A percentile compares a stretch with the other conserved stretches of the same genome.
These are phyloP conservation scores for Leptographium wingfieldii DNA, from an alignment of 2,329 filamentous ascomycete species.

Conservation along the genomic window DNA sequence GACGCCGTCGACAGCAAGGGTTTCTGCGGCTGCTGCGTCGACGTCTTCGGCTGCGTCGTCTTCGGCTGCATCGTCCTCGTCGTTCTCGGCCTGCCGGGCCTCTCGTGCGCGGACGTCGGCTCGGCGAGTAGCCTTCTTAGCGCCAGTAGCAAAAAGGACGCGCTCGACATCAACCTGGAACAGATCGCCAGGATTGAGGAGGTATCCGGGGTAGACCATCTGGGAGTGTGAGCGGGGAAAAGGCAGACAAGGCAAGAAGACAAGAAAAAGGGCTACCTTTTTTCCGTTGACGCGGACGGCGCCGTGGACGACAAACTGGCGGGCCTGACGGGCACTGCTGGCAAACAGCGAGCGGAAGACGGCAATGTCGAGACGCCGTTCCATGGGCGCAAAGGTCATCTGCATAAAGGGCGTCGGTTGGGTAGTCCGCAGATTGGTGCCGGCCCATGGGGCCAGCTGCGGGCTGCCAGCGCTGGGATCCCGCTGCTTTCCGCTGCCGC, in stretches of 20 bases:
- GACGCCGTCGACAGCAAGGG: neutral
- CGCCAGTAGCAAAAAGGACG: conserved; percentile 79
- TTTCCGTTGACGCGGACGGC: conserved; percentile 93
- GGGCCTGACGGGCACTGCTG: conserved; percentile 81
- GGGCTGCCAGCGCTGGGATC: conserved; percentile 4
- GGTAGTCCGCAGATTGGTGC: conserved; percentile 18
- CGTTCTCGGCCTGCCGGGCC: conserved; percentile 15
- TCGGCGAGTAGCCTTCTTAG: conserved; percentile 40
- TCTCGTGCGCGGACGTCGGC: conserved; percentile 11
- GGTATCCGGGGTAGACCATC: conserved; percentile 89
- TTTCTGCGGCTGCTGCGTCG: conserved; percentile 4
- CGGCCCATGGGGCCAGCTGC: conserved; percentile 4
- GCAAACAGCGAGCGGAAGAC: conserved; percentile 90
- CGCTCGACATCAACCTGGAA: conserved; percentile 88
- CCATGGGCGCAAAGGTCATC: conserved; percentile 87
- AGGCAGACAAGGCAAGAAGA: neutral
- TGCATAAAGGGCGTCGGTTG: conserved; percentile 78
- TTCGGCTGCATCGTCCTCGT: conserved; percentile 12
- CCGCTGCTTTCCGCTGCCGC: conserved; percentile 57
- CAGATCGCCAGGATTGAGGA: conserved; percentile 93
- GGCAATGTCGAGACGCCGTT: conserved; percentile 85
- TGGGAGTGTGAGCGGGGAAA: conserved; percentile 21
- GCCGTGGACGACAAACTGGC: conserved; percentile 89
- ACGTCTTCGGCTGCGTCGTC: conserved; percentile 12
- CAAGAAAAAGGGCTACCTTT: conserved; percentile 45